Evolutionary conservation across 2,329 filamentous ascomycete species (phyloP), one percentile per base, ranked within the genome.

Genomic region (Penicillium olsonii): DNA sequence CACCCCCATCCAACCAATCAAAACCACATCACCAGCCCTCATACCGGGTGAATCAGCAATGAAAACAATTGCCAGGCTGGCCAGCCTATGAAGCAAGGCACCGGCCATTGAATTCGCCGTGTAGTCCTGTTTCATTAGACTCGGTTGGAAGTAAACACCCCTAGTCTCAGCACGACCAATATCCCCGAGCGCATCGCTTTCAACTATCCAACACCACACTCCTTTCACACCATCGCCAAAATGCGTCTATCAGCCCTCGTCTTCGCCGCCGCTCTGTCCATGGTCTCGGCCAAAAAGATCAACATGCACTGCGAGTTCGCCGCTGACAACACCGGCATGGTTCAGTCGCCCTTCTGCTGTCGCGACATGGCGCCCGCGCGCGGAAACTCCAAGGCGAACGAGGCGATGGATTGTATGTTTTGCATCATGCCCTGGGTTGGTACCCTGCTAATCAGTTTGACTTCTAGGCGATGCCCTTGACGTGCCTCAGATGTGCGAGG

Each of bases 301-400:
- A 62, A 62, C 38, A 62, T 62, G 59, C 45, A 51, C 54, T 68
- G 66, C 46, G 46, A 48, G 17, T 59, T 67, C 43, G 61, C 63
- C 2, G 42, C 45, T 12, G 66, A 67, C 42, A 35, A 62, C 19
- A 55, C 60, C 0, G 56, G 55, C 35, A 59, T 66, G 53, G 24
- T 67, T 22, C 66, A 68, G 49, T 34, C 50, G 15, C 57, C 65
- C 12, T 68, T 54, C 53, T 68, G 66, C 56, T 68, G 66, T 33
- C 60, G 63, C 18, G 56, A 56, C 15, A 34, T 66, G 42, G 24
- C 35, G 9, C 45, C 58, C 4, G 54, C 59, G 6, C 31, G 35
- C 15, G 42, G 57, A 40, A 64, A 60, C 8, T 33, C 57, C 17
- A 48, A 58, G n/a, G 54, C 54, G 4, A 57, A 60, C 19, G 50